These are phyloP conservation scores for Ceratonia siliqua DNA, from an alignment of 306 rosid species.

Conservation along the genomic window DNA sequence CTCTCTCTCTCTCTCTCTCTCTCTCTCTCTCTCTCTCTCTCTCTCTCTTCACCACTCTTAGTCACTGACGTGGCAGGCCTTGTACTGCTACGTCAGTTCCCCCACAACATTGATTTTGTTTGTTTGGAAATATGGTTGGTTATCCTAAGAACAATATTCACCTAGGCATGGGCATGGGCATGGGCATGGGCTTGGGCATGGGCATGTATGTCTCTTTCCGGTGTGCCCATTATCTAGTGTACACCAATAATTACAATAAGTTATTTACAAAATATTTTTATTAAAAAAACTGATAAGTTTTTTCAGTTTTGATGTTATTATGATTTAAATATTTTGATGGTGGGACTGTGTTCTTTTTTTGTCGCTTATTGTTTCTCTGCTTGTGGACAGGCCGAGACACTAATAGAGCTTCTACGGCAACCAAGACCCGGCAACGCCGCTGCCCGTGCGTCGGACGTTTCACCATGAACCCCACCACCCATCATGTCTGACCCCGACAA, in stretches of 20 bases:
- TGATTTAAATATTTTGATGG: neutral
- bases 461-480: constrained; percentile 39
- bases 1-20: too few relatives aligned
- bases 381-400: constrained; percentile 83
- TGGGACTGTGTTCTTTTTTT: neutral
- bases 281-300: neutral
- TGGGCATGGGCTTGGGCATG: neutral
- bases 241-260: neutral
- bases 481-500: neutral
- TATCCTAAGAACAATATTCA: neutral
- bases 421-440: constrained; percentile 82
- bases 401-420: constrained; percentile 87
- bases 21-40: too few relatives aligned
- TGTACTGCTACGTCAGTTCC: constrained; percentile 34
- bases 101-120: neutral
- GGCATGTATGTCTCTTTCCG: neutral
- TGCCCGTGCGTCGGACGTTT: constrained; percentile 45
- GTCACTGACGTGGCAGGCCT: constrained; percentile 45
- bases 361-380: constrained; percentile 40
- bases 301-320: neutral
- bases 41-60: constrained; percentile 5
- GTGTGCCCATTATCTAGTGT: neutral
- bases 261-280: neutral
- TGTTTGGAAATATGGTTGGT: neutral
- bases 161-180: neutral